Evolutionary conservation across 352 stramenopile genomes (phyloP).

Genomic region (Globisporangium nagaii): DNA sequence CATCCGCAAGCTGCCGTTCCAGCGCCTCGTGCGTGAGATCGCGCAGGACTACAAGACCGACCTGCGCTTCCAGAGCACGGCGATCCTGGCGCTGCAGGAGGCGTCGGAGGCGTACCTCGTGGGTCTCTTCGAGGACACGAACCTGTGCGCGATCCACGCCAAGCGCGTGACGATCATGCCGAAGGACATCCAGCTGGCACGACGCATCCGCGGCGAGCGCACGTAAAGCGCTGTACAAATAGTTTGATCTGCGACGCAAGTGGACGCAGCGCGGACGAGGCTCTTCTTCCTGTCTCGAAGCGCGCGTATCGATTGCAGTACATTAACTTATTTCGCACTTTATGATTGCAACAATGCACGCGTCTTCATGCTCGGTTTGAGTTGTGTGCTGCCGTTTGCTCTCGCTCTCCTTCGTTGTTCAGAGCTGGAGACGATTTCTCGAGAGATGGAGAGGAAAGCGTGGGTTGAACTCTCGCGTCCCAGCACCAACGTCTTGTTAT

Average conservation of each 20-base stretch:
- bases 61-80: conserved; percentile 84
- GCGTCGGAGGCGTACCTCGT: conserved; percentile 92
- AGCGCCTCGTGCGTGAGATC: conserved; percentile 91
- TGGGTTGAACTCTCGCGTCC: no score
- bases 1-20: conserved; percentile 96
- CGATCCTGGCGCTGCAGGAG: conserved; percentile 90
- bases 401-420: neutral
- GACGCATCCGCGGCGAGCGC: conserved; percentile 89
- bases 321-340: conserved; percentile 9
- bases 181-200: conserved; percentile 94
- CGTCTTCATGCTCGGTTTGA: neutral
- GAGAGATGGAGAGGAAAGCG: no score
- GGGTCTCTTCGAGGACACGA: conserved; percentile 94
- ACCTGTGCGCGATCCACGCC: conserved; percentile 94
- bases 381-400: no score
- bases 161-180: conserved; percentile 97
- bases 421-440: no score
- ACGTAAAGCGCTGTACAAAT: no score
- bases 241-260: no score
- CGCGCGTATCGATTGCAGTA: no score
- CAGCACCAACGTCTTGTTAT: no score
- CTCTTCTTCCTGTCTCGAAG: no score
- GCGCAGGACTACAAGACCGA: conserved; percentile 85
- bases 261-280: no score
- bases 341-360: neutral